These are phyloP conservation scores for Puccinia polysora DNA, from an alignment of 1,284 basidiomycete species.

Conservation along the genomic window DNA sequence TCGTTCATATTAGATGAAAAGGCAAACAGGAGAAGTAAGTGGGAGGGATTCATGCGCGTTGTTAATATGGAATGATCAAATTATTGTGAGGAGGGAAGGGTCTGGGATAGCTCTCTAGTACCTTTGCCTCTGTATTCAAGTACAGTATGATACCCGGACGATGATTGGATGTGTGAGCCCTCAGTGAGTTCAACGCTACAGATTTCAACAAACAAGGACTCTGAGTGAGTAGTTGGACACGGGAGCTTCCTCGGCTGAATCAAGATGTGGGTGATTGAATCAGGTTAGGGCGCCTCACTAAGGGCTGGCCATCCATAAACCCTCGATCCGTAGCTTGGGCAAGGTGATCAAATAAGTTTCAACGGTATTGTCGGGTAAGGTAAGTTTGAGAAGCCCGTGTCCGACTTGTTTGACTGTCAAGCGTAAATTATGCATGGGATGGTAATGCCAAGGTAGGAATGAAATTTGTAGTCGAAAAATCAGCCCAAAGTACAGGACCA, in stretches of 20 bases:
- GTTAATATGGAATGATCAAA: not conserved
- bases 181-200: slow-evolving; percentile 78
- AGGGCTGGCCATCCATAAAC: slow-evolving; percentile 55
- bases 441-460: not conserved
- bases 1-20: not conserved
- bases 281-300: slow-evolving; percentile 62
- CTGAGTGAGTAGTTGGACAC: slow-evolving; percentile 8
- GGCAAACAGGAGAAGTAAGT: slow-evolving; percentile 46
- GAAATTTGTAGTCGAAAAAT: not conserved
- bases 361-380: slow-evolving; percentile 60
- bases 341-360: slow-evolving; percentile 87
- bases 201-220: slow-evolving; percentile 45
- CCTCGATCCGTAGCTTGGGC: slow-evolving; percentile 56
- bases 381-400: slow-evolving; percentile 76
- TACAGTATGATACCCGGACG: slow-evolving; percentile 66
- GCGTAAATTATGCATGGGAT: not conserved
- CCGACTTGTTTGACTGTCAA: slow-evolving; percentile 82
- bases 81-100: not conserved
- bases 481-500: not conserved
- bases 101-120: slow-evolving; percentile 1
- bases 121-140: slow-evolving; percentile 56
- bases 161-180: slow-evolving; percentile 74
- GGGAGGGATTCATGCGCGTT: slow-evolving; percentile 61
- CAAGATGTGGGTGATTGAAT: too few species aligned
- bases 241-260: too few species aligned